Base-by-base conservation (phyloP, 306 rosid species). In the Medicago ruthenica region DNA sequence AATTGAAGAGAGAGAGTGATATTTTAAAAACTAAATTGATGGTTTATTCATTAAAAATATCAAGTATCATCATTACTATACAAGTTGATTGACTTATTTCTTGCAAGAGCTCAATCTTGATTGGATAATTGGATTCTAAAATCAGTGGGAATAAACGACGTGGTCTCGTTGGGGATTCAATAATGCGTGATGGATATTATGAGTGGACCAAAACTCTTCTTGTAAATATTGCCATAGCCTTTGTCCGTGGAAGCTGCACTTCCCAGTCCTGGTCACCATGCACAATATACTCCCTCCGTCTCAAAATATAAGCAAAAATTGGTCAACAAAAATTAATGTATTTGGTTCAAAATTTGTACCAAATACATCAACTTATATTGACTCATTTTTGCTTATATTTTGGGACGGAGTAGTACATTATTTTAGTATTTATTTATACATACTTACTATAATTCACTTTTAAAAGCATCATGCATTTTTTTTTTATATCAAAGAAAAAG, bases 121-220 rank as follows among this genome's bases (percentile, higher is more conserved):
- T 80, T 77, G 85, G 83, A 7, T 24, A 67, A 22, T 77, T 47
- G 41, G 80, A 84, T 73, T 81, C 83, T 59, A 34, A 81, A 69
- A 73, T 60, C 18, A 72, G 71, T 57, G 82, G 75, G 67, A 71
- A 65, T 76, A 66, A 65, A 21, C 72, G 63, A 71, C 47, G 68
- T 67, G 50, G 76, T 55, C 45, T 36, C 21, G 16, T 45, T 45
- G 71, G 41, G 31, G 78, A 76, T 54, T 31, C 74, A 81, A 76
- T 71, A 81, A 81, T 71, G 74, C 48, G 13, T 4, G 16, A 22
- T 67, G 72, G 60, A 64, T 71, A 31, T 24, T 60, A 63, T 51
- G 73, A 60, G 77, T 67, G 80, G 77, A 31, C 65, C 76, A 59
- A 71, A 24, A 60, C 58, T 36, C 47, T 54, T 24, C 36, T 34